Conservation (phyloP, 306 rosid genomes). For the Cucumis sativus region DNA sequence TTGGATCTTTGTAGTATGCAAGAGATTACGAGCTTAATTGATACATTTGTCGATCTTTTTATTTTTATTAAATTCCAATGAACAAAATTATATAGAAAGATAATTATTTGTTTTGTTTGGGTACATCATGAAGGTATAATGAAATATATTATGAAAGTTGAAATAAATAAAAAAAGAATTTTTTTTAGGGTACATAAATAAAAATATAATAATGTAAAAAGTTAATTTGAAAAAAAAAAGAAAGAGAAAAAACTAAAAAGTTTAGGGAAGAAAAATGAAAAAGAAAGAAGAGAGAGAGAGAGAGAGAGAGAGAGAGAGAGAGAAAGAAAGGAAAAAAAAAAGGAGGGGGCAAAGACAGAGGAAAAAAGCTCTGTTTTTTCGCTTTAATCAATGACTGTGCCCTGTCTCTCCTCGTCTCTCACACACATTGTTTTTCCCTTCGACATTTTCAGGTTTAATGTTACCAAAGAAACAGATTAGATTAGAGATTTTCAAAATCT, state of each 20-base stretch:
- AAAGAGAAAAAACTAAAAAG: too few relatives aligned
- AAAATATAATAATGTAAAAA: neutral
- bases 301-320: neutral
- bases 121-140: too few relatives aligned
- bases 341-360: neutral
- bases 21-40: too few relatives aligned
- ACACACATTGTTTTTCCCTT: slow-evolving; percentile 9
- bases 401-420: slow-evolving; percentile 14
- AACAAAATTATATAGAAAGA: too few relatives aligned
- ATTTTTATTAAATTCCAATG: too few relatives aligned
- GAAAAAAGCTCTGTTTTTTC: slow-evolving; percentile 16
- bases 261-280: too few relatives aligned
- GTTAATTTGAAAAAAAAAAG: neutral
- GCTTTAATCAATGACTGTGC: slow-evolving; percentile 30
- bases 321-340: neutral
- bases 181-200: neutral
- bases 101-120: too few relatives aligned
- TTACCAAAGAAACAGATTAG: neutral
- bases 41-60: too few relatives aligned
- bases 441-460: slow-evolving; percentile 20
- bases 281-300: neutral
- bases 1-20: too few relatives aligned
- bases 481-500: neutral
- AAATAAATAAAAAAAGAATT: neutral
- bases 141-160: neutral